Evolutionary conservation across 371 early-diverging fungal species (phyloP).

Genomic region (Polyrhizophydium stewartii): DNA sequence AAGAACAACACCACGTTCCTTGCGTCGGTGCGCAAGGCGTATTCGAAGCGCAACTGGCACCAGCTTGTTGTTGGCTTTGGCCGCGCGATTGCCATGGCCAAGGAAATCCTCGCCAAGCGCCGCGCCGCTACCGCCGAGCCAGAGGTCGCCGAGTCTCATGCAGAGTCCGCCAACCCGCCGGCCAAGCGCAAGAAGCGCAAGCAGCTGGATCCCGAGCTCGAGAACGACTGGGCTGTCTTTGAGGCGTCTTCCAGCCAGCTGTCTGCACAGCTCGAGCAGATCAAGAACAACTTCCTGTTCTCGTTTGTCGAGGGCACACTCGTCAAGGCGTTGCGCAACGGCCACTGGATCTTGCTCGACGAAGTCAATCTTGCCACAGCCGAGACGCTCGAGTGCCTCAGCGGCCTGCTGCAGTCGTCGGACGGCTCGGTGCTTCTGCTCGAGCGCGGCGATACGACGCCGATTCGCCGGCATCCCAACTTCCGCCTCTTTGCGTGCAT

Average conservation of each 20-base stretch:
- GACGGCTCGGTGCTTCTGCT: slow-evolving; percentile 76
- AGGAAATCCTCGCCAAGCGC: slow-evolving; percentile 29
- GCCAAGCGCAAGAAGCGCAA: slow-evolving; percentile 22
- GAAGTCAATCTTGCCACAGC: slow-evolving; percentile 97
- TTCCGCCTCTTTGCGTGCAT: slow-evolving; percentile 99
- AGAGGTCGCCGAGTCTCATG: background rate
- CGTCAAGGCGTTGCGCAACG: slow-evolving; percentile 85
- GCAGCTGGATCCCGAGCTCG: slow-evolving; percentile 23
- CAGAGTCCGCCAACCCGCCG: background rate
- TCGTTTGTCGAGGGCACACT: slow-evolving; percentile 93
- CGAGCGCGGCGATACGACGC: slow-evolving; percentile 88
- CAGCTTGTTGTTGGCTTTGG: slow-evolving; percentile 66
- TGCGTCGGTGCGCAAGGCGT: slow-evolving; percentile 69
- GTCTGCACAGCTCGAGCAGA: slow-evolving; percentile 67
- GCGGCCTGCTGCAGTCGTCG: slow-evolving; percentile 83
- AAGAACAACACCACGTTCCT: slow-evolving; percentile 83
- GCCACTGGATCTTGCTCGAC: slow-evolving; percentile 98
- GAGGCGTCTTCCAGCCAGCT: slow-evolving; percentile 55
- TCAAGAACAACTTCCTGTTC: slow-evolving; percentile 81
- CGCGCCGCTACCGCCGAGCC: background rate
- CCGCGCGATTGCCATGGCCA: slow-evolving; percentile 72
- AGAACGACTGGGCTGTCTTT: slow-evolving; percentile 50
- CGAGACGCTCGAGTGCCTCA: slow-evolving; percentile 91
- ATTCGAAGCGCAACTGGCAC: slow-evolving; percentile 73
- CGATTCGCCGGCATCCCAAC: slow-evolving; percentile 85